Base-by-base conservation (phyloP, 768 basidiomycete species). In the Amanita pseudoporphyria region DNA sequence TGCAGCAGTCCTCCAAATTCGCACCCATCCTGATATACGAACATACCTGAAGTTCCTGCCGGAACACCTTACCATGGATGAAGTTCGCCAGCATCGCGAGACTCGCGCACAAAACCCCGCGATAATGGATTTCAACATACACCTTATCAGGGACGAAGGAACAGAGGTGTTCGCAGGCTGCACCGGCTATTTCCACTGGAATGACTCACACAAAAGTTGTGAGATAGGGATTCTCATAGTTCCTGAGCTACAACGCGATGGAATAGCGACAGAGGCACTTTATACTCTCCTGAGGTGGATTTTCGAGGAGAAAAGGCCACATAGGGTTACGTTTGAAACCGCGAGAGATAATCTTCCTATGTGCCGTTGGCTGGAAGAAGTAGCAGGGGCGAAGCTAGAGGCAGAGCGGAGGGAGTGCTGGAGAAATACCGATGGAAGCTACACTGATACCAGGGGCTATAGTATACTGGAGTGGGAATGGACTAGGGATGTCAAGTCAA, bases 341-440 rank as follows among this genome's bases (percentile, higher is more conserved):
- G 61, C 59, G 7, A 57, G 59, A 30, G 64, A 72, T 41, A 74
- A 78, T 52, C 45, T 60, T 21, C 63, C 63, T 0, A 77, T 78
- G 74, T 62, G 68, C 16, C 58, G 59, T 12, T 78, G 73, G 74
- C 54, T 76, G 41, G 71, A 73, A 51, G 65, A 64, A 13, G 63
- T 68, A 16, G 66, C 66, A 10, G 68, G 65, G 6, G 64, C 67
- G 18, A 64, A 62, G 31, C 51, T 70, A 56, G 73, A 75, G 51
- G n/a, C n/a, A n/a, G n/a, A n/a, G n/a, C n/a, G n/a, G n/a, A n/a
- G 67, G 49, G 69, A 71, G 14, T 60, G 56, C n/a, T 76, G 76
- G 74, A 63, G 60, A 41, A 63, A 65, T 43, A 46, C 52, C 1
- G 54, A 64, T 41, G 66, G 71, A 28, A 56, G 60, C 30, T 73